phyloP scores from a whole-genome alignment of 805 yeast genomes.

The Candida ipomoeae region DNA sequence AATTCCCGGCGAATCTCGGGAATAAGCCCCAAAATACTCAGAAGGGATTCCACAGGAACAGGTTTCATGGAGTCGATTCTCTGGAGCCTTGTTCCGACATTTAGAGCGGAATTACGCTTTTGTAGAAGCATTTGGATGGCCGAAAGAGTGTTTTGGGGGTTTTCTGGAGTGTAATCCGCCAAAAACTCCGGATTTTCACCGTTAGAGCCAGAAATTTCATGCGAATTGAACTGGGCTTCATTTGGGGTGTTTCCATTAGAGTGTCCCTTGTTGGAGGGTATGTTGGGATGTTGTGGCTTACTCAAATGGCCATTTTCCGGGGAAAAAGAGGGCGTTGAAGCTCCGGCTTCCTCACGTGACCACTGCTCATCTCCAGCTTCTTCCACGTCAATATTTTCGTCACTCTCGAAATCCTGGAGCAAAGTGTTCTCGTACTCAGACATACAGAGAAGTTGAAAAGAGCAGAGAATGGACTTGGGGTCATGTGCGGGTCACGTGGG shows the following conservation, averaged over 20 bases:
- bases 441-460: neutral
- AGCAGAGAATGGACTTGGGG: neutral
- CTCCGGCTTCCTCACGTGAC: neutral
- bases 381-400: conserved; percentile 1
- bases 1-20: conserved; percentile 23
- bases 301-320: neutral
- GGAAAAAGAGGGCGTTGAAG: neutral
- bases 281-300: no score
- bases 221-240: no score
- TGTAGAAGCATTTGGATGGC: neutral
- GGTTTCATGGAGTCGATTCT: conserved; percentile 20
- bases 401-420: conserved; percentile 39
- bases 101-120: neutral
- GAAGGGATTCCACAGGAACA: conserved; percentile 21
- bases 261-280: no score
- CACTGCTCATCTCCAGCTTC: neutral
- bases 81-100: conserved; percentile 14
- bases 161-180: no score
- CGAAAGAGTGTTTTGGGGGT: no score
- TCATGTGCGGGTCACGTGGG: neutral
- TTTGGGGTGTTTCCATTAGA: no score
- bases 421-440: conserved; percentile 40
- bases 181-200: no score
- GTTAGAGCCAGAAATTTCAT: no score
- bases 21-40: conserved; percentile 20